Evolutionary conservation across 73 alveolate genomes (phyloP).

Genomic region (Chromera velia): DNA sequence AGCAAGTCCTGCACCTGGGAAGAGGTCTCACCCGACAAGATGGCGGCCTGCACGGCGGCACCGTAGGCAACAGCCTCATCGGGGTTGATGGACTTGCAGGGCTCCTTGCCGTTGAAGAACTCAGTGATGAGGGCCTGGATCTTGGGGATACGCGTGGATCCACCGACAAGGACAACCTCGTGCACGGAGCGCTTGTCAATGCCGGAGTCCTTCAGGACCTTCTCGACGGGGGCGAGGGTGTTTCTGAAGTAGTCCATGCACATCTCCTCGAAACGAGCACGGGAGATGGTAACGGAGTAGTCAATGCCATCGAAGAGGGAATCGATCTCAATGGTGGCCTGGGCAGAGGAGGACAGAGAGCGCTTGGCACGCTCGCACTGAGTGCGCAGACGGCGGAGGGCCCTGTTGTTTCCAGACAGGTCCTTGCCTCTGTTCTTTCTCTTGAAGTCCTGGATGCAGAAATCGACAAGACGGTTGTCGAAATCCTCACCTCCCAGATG

Average conservation of each 20-base stretch:
- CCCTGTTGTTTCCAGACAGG: slow-evolving; percentile 66
- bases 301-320: slow-evolving; percentile 69
- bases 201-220: background rate
- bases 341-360: slow-evolving; percentile 64
- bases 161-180: slow-evolving; percentile 82
- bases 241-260: background rate
- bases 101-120: slow-evolving; percentile 80
- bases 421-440: slow-evolving; percentile 70
- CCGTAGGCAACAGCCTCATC: slow-evolving; percentile 97
- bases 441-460: slow-evolving; percentile 56
- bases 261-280: slow-evolving; percentile 86
- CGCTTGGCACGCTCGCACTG: slow-evolving; percentile 94
- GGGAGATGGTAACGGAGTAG: slow-evolving; percentile 52
- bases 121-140: slow-evolving; percentile 66
- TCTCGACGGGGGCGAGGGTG: background rate
- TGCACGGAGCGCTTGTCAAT: slow-evolving; percentile 63
- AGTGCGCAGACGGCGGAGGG: slow-evolving; percentile 81
- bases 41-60: slow-evolving; percentile 76
- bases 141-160: slow-evolving; percentile 85
- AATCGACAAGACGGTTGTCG: slow-evolving; percentile 74
- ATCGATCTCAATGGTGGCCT: slow-evolving; percentile 80
- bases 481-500: slow-evolving; percentile 96
- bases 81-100: slow-evolving; percentile 79
- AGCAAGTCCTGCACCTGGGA: slow-evolving; percentile 46
- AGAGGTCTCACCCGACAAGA: slow-evolving; percentile 55